A percentile compares a stretch with the other conserved stretches of the same genome.
phyloP scores from a whole-genome alignment of 768 basidiomycete genomes.

The Termitomyces sp. region DNA sequence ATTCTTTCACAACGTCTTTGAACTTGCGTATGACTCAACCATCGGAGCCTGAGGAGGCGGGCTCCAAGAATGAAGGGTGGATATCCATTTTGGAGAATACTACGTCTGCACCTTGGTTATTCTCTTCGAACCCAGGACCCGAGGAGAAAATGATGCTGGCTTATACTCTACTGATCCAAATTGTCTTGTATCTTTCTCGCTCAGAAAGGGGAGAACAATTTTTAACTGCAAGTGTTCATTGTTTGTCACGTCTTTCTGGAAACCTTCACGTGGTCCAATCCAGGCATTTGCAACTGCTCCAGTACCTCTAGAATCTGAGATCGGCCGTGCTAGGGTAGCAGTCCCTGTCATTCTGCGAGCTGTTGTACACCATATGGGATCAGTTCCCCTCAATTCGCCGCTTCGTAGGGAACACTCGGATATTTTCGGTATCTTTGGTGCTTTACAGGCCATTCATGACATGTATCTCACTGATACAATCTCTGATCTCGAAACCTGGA shows the following conservation, averaged over 20 bases:
- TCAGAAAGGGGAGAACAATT: constrained; percentile 16
- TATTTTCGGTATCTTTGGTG: constrained; percentile 19
- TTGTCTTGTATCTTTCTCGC: constrained; percentile 20
- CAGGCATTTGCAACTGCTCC: constrained; percentile 20
- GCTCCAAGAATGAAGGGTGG: constrained; percentile 6
- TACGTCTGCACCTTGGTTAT: constrained; percentile 18
- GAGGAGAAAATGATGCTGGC: constrained; percentile 15
- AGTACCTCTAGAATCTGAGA: constrained; percentile 19
- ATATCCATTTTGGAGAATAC: constrained; percentile 19
- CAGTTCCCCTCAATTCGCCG: constrained; percentile 14
- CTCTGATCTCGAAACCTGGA: constrained; percentile 12
- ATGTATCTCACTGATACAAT: constrained; percentile 13
- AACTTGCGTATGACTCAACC: background rate
- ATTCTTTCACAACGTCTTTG: constrained; percentile 1
- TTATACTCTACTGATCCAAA: constrained; percentile 20
- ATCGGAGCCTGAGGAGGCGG: background rate
- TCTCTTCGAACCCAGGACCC: constrained; percentile 3
- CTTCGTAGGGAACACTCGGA: constrained; percentile 15
- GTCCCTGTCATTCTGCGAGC: constrained; percentile 15
- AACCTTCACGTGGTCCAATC: background rate
- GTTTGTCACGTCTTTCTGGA: background rate
- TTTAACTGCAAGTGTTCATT: constrained; percentile 12
- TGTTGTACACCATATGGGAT: constrained; percentile 16
- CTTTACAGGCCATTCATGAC: constrained; percentile 17
- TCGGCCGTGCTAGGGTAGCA: constrained; percentile 19